Percentiles rank a stretch among this genome's conserved stretches.
phyloP scores from a whole-genome alignment of 805 yeast genomes.

The Starmerella asiatica region DNA sequence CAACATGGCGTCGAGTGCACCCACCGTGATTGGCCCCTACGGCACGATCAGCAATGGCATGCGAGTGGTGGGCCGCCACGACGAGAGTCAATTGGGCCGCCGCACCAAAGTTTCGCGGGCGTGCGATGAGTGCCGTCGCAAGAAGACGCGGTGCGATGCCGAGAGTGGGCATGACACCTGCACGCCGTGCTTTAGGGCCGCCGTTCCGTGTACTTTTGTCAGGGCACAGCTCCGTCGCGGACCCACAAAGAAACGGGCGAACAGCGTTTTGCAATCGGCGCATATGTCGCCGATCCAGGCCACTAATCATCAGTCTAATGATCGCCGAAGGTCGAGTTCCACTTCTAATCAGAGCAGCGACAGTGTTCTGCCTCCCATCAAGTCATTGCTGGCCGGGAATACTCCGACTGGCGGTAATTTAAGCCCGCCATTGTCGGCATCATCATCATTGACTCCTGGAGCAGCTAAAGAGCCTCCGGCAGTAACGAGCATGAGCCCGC shows the following conservation, averaged over 20 bases:
- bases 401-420: background rate
- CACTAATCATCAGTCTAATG: no score
- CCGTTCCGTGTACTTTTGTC: conserved; percentile 41
- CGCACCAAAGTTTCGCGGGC: conserved; percentile 23
- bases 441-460: no score
- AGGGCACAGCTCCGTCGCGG: conserved; percentile 50
- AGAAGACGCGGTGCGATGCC: conserved; percentile 33
- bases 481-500: background rate
- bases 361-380: no score
- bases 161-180: conserved; percentile 28
- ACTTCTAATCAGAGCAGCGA: background rate
- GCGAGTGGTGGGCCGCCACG: background rate
- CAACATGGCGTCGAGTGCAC: no score
- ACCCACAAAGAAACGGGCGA: conserved; percentile 38
- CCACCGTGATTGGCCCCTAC: no score
- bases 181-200: conserved; percentile 39
- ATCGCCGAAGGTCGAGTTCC: conserved; percentile 5
- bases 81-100: conserved; percentile 10
- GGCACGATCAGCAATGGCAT: no score
- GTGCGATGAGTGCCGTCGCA: conserved; percentile 31
- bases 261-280: background rate
- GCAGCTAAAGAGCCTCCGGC: no score
- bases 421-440: background rate
- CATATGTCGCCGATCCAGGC: no score
- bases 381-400: conserved; percentile 3